Evolutionary conservation across 495 filamentous ascomycete genomes (phyloP).

Genomic region (Podospora sp.): DNA sequence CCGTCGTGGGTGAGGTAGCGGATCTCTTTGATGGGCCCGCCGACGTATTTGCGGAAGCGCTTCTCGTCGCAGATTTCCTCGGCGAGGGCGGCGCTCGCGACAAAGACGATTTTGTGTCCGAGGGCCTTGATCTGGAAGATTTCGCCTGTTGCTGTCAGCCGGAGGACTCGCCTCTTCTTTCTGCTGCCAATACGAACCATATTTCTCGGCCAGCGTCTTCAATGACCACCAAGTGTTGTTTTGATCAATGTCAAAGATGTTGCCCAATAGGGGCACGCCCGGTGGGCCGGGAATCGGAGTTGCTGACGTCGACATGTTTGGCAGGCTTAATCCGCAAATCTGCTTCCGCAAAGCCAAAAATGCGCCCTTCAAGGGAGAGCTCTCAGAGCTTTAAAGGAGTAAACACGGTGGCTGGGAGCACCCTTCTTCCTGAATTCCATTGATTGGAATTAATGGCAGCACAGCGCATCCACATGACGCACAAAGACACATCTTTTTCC

Average conservation of each 20-base stretch:
- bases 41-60: constrained; percentile 66
- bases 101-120: constrained; percentile 45
- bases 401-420: constrained; percentile 8
- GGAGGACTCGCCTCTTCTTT: no score
- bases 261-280: constrained; percentile 68
- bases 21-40: constrained; percentile 57
- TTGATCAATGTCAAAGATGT: constrained; percentile 64
- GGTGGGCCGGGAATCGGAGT: constrained; percentile 64
- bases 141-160: constrained; percentile 48
- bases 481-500: neutral
- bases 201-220: constrained; percentile 63
- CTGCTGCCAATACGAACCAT: constrained; percentile 59
- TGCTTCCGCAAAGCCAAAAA: neutral
- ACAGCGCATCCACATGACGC: constrained; percentile 8
- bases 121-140: constrained; percentile 68
- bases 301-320: neutral
- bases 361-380: neutral
- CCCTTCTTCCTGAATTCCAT: neutral
- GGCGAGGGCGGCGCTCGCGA: constrained; percentile 58
- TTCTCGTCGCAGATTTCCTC: constrained; percentile 71
- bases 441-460: no score
- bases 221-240: constrained; percentile 65
- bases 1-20: constrained; percentile 62
- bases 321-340: neutral
- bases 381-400: neutral